Base-by-base conservation (phyloP, 73 alveolate species). In the Tetrahymena borealis region DNA sequence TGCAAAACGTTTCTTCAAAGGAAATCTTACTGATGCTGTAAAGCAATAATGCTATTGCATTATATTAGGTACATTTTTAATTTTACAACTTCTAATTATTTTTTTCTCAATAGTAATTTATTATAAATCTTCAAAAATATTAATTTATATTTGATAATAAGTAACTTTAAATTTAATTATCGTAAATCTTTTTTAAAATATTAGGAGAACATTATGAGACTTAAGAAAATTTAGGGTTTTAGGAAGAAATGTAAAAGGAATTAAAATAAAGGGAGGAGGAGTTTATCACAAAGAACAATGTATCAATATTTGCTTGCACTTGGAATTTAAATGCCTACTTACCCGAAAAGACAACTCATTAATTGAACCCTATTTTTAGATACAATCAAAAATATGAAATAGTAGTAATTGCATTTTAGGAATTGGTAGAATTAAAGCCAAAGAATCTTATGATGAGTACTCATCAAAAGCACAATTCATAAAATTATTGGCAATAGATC, bases 391-490 rank as follows among this genome's bases (percentile, higher is more conserved):
- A 60, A n/a, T n/a, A 60, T 24, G 93, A 93, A 18, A 35, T 93
- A 32, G 78, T 93, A 36, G 90, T 93, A 11, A 39, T 93, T 9
- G 92, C 91, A 24, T 85, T 93, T 79, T 37, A 93, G 79, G 95
- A 93, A 85, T 79, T 93, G 31, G 78, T 39, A 9, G 39, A 93
- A 93, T 40, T 85, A 18, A 93, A 93, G 24, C 93, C 95, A 32
- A 32, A 37, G 6, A 79, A 85, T 13, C 32, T 93, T 12, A 85
- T 93, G 90, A 43, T 43, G 37, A 28, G 77, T 28, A 79, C 90
- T 33, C 42, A 37, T 32, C 90, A 93, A 60, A 85, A 37, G 33
- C 78, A 79, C 1, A 33, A 39, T 78, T 31, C 60, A 24, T 79
- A 91, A 92, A 78, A 77, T 78, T 37, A 92, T 39, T 60, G 33